Evolutionary conservation across 1,139 yeast genomes (phyloP).

Genomic region (Magnusiomyces fungicola): DNA sequence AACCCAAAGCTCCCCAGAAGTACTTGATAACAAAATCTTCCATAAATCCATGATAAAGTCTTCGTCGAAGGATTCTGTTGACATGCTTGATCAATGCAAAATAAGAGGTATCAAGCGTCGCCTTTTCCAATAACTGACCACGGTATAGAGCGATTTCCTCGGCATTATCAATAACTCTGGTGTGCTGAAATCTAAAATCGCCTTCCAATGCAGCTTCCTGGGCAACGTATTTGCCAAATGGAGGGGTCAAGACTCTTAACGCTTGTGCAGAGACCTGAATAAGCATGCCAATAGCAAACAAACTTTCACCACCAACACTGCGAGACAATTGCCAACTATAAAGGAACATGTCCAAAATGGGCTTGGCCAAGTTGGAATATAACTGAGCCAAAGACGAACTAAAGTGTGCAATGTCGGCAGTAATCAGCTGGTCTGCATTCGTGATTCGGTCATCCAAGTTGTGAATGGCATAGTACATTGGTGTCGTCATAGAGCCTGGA

Average conservation of each 20-base stretch:
- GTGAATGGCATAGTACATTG: slow-evolving; percentile 47
- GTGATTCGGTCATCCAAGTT: slow-evolving; percentile 54
- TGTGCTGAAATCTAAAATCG: slow-evolving; percentile 72
- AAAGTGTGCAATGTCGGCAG: slow-evolving; percentile 72
- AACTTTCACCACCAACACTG: slow-evolving; percentile 78
- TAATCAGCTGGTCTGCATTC: slow-evolving; percentile 78
- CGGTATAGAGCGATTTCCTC: slow-evolving; percentile 85
- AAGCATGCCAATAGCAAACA: slow-evolving; percentile 68
- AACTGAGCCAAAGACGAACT: slow-evolving; percentile 64
- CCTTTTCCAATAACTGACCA: slow-evolving; percentile 76
- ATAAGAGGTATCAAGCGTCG: slow-evolving; percentile 69
- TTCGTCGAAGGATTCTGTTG: slow-evolving; percentile 69
- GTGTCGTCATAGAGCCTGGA: slow-evolving; percentile 22
- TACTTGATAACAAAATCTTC: slow-evolving; percentile 74
- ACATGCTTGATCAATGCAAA: slow-evolving; percentile 75
- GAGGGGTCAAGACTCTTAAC: slow-evolving; percentile 75
- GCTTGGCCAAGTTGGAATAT: slow-evolving; percentile 84
- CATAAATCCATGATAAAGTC: slow-evolving; percentile 60
- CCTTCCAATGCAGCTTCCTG: slow-evolving; percentile 80
- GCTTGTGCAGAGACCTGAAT: slow-evolving; percentile 76
- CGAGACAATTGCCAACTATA: slow-evolving; percentile 76
- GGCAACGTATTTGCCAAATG: slow-evolving; percentile 76
- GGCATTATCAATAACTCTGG: slow-evolving; percentile 66
- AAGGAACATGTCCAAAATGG: slow-evolving; percentile 69
- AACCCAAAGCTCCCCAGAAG: slow-evolving; percentile 94